Conservation (phyloP, 2,329 filamentous ascomycete genomes). For the Fusarium humuli region DNA sequence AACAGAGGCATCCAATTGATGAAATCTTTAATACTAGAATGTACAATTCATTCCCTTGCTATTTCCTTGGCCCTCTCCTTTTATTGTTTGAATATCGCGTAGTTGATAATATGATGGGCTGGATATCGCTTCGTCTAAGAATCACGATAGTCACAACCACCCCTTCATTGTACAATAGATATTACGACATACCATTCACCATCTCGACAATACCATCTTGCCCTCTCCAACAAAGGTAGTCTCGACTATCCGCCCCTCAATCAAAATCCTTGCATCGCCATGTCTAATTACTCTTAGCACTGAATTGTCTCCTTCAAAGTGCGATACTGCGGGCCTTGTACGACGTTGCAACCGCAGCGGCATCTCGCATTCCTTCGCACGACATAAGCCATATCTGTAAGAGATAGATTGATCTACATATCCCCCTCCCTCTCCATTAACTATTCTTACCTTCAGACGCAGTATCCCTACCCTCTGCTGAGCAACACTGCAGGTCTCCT, state of each 20-base stretch:
- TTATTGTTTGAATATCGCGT: fast-evolving
- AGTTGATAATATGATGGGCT: not conserved
- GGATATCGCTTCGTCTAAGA: not conserved
- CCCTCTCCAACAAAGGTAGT: too few relatives aligned
- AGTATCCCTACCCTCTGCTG: not conserved
- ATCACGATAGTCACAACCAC: not conserved
- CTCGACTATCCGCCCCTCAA: not conserved
- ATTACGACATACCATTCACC: too few relatives aligned
- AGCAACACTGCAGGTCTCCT: conserved; percentile 1
- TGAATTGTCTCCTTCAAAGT: conserved; percentile 10
- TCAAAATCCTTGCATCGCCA: not conserved
- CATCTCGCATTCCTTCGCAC: conserved; percentile 41
- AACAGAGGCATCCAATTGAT: not conserved
- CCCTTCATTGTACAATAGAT: too few relatives aligned
- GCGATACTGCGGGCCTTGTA: conserved; percentile 26
- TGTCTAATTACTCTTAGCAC: conserved; percentile 16
- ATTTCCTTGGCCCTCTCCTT: not conserved
- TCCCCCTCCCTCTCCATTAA: not conserved
- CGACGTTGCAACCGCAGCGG: conserved; percentile 40
- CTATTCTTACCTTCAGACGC: not conserved
- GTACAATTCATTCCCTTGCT: not conserved
- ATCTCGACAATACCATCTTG: not conserved
- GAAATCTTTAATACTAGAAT: not conserved
- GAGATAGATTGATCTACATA: conserved; percentile 28
- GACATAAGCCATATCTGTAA: conserved; percentile 23